phyloP scores from a whole-genome alignment of 768 basidiomycete genomes.

The Epithele typhae region DNA sequence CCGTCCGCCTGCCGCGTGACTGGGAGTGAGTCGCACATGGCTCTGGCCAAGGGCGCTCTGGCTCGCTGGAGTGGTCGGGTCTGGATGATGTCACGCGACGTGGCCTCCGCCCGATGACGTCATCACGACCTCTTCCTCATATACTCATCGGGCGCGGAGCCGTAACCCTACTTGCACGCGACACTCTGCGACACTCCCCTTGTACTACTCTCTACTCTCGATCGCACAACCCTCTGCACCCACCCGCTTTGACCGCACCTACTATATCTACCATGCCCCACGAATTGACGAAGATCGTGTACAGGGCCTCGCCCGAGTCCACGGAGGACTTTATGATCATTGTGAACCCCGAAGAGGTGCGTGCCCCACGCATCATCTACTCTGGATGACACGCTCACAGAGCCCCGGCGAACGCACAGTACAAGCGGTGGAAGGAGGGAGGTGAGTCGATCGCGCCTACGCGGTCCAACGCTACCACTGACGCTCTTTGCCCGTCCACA shows the following conservation, averaged over 20 bases:
- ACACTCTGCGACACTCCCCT: neutral
- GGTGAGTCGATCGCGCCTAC: conserved; percentile 40
- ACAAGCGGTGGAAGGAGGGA: conserved; percentile 75
- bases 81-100: conserved; percentile 19
- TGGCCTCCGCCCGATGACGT: conserved; percentile 13
- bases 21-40: neutral
- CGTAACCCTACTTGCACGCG: too few species aligned
- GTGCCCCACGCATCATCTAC: conserved; percentile 14
- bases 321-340: conserved; percentile 72
- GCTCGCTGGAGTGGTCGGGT: too few species aligned
- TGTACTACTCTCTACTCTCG: conserved; percentile 10
- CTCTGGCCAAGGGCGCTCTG: too few species aligned
- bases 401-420: conserved; percentile 36
- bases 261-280: conserved; percentile 26
- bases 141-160: conserved; percentile 13
- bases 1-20: too few species aligned
- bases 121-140: conserved; percentile 8
- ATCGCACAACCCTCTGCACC: conserved; percentile 4
- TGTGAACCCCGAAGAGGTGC: conserved; percentile 61
- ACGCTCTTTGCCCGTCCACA: conserved; percentile 21
- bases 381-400: neutral
- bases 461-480: too few species aligned
- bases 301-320: conserved; percentile 70
- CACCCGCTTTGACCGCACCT: conserved; percentile 4
- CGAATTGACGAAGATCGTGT: conserved; percentile 63